Percentiles rank a stretch among this genome's conserved stretches.
These are phyloP conservation scores for Candida pseudofarinosa DNA, from an alignment of 805 yeast genomes.

Conservation along the genomic window DNA sequence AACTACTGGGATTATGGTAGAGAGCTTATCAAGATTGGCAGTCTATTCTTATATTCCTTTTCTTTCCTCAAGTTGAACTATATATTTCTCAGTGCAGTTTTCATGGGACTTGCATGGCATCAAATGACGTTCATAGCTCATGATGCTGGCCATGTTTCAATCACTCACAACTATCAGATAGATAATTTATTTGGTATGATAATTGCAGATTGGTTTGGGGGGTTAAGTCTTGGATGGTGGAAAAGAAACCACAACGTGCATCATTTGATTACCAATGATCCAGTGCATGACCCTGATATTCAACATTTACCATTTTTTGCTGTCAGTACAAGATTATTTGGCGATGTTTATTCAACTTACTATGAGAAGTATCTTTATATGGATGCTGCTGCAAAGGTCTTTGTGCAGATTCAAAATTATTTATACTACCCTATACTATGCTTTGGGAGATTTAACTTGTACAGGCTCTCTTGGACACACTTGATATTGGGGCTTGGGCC, in stretches of 20 bases:
- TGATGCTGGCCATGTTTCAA: constrained; percentile 84
- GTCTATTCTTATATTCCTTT: constrained; percentile 49
- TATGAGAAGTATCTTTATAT: constrained; percentile 65
- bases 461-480: constrained; percentile 77
- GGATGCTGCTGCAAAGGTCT: constrained; percentile 56
- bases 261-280: constrained; percentile 87
- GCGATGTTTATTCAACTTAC: constrained; percentile 71
- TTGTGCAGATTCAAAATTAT: constrained; percentile 64
- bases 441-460: constrained; percentile 83
- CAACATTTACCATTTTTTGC: constrained; percentile 92
- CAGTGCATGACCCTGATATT: constrained; percentile 91
- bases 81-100: constrained; percentile 55
- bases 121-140: constrained; percentile 85
- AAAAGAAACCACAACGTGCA: constrained; percentile 91
- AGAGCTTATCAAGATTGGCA: constrained; percentile 58
- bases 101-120: constrained; percentile 80
- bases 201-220: constrained; percentile 81
- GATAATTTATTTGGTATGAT: constrained; percentile 73
- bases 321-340: constrained; percentile 67
- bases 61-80: constrained; percentile 44
- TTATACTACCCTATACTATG: constrained; percentile 74
- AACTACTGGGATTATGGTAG: constrained; percentile 68
- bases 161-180: constrained; percentile 72
- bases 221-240: constrained; percentile 93
- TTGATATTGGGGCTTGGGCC: constrained; percentile 77